phyloP scores from a whole-genome alignment of 2,329 filamentous ascomycete genomes.

The Talaromyces sp. region DNA sequence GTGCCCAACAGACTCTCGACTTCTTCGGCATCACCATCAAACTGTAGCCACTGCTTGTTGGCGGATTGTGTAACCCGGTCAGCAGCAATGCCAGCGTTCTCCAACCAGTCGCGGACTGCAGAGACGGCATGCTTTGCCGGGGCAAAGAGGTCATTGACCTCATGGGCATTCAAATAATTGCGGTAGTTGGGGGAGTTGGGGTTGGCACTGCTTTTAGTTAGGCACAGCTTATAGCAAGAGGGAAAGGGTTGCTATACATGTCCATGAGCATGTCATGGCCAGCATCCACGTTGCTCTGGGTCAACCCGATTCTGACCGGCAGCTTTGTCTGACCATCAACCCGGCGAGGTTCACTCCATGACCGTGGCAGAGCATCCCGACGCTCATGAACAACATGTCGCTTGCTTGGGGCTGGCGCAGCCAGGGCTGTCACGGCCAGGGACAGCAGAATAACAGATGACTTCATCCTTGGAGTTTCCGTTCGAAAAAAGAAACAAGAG shows the following conservation, averaged over 20 bases:
- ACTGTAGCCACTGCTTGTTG: conserved; percentile 38
- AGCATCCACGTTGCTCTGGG: conserved; percentile 23
- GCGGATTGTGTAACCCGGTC: conserved; percentile 24
- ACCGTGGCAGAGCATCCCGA: conserved; percentile 21
- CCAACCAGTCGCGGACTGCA: conserved; percentile 25
- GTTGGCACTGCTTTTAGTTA: conserved; percentile 24
- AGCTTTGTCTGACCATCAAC: conserved; percentile 18
- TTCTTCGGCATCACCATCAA: conserved; percentile 33
- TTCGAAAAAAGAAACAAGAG: not conserved
- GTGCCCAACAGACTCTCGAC: conserved; percentile 36
- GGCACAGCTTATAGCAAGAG: not conserved
- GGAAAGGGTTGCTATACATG: conserved; percentile 19
- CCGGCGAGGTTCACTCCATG: conserved; percentile 24
- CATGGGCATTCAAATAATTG: conserved; percentile 26
- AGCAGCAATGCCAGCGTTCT: conserved; percentile 20
- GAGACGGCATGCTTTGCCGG: conserved; percentile 25
- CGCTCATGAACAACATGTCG: conserved; percentile 28
- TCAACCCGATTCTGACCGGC: conserved; percentile 14
- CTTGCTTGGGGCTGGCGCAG: conserved; percentile 18
- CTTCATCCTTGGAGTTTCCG: conserved; percentile 18
- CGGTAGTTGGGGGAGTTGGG: conserved; percentile 34
- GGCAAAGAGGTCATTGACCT: conserved; percentile 33
- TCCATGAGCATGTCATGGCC: conserved; percentile 28
- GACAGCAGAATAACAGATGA: conserved; percentile 20
- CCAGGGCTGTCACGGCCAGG: conserved; percentile 16